Percentiles rank a stretch among this genome's conserved stretches.
phyloP scores from a whole-genome alignment of 2,329 filamentous ascomycete genomes.

The Sordariomycetes sp. region DNA sequence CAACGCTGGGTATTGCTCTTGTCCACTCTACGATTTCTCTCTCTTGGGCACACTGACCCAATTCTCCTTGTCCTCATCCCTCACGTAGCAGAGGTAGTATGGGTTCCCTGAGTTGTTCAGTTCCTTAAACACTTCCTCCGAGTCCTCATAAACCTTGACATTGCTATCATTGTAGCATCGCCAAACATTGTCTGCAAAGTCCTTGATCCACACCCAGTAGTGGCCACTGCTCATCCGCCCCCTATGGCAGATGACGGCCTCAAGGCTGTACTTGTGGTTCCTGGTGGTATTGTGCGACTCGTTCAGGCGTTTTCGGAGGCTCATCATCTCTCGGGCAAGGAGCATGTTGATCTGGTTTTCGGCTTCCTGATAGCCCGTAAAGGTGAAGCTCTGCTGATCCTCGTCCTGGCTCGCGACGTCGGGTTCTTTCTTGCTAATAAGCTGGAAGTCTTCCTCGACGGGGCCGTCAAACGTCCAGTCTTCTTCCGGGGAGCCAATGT shows the following conservation, averaged over 20 bases:
- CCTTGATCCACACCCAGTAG: slow-evolving; percentile 95
- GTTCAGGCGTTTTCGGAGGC: slow-evolving; percentile 16
- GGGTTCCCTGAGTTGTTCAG: slow-evolving; percentile 65
- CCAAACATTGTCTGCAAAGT: slow-evolving; percentile 77
- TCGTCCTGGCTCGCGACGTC: not conserved
- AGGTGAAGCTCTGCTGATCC: not conserved
- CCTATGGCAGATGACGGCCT: slow-evolving; percentile 88
- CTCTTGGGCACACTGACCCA: slow-evolving; percentile 37
- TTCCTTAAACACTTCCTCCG: slow-evolving; percentile 58
- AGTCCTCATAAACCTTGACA: slow-evolving; percentile 60
- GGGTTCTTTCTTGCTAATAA: slow-evolving; percentile 11
- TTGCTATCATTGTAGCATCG: slow-evolving; percentile 87
- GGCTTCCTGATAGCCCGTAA: not conserved
- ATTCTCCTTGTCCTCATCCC: slow-evolving; percentile 51
- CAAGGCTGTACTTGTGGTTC: slow-evolving; percentile 68
- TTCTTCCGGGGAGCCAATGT: slow-evolving; percentile 11
- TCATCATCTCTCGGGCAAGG: slow-evolving; percentile 28
- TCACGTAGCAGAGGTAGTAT: slow-evolving; percentile 78
- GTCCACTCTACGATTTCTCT: too few relatives aligned
- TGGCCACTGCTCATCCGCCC: slow-evolving; percentile 69
- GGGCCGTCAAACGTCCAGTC: slow-evolving; percentile 28
- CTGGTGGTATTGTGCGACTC: slow-evolving; percentile 39
- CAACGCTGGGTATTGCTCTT: too few relatives aligned
- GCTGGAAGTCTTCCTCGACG: slow-evolving; percentile 23
- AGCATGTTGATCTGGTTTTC: slow-evolving; percentile 30